Evolutionary conservation across 1,139 yeast species (phyloP).

Genomic region (Hyphopichia fennica): DNA sequence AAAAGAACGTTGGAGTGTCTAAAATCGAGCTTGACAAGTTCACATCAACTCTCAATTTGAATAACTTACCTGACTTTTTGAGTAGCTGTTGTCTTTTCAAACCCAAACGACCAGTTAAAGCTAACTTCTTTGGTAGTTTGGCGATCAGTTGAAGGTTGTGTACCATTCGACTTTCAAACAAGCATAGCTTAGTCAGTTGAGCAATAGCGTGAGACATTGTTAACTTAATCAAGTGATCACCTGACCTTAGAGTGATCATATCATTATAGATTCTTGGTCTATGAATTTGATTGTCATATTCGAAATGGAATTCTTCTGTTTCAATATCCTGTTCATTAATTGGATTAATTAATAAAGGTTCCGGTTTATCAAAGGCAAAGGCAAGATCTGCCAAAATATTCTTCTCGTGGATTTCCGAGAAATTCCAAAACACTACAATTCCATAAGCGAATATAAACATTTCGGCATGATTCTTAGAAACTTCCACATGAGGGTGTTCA

Average conservation of each 20-base stretch:
- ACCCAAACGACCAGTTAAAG: conserved; percentile 85
- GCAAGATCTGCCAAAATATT: conserved; percentile 90
- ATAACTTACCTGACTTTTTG: conserved; percentile 85
- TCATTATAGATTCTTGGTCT: conserved; percentile 93
- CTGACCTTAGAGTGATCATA: conserved; percentile 85
- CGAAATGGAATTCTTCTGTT: conserved; percentile 92
- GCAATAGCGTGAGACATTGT: conserved; percentile 97
- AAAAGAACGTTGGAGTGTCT: conserved; percentile 94
- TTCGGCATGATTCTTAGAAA: conserved; percentile 79
- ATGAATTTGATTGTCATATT: conserved; percentile 76
- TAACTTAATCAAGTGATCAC: conserved; percentile 88
- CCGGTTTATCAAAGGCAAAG: conserved; percentile 57
- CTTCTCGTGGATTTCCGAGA: conserved; percentile 88
- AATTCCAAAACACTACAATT: conserved; percentile 96
- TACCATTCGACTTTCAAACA: conserved; percentile 91
- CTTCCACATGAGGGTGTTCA: conserved; percentile 32
- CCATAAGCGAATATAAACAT: conserved; percentile 90
- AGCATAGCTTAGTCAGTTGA: conserved; percentile 86
- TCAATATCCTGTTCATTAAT: conserved; percentile 89
- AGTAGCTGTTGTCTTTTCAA: conserved; percentile 74
- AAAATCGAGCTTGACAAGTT: conserved; percentile 85
- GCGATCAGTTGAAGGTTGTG: conserved; percentile 81
- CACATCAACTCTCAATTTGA: conserved; percentile 89
- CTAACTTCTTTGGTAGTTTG: conserved; percentile 82
- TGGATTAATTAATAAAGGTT: conserved; percentile 66